Evolutionary conservation across 352 stramenopile genomes (phyloP), one percentile per base, ranked within the genome.

Genomic region (Discostella stelligera): DNA sequence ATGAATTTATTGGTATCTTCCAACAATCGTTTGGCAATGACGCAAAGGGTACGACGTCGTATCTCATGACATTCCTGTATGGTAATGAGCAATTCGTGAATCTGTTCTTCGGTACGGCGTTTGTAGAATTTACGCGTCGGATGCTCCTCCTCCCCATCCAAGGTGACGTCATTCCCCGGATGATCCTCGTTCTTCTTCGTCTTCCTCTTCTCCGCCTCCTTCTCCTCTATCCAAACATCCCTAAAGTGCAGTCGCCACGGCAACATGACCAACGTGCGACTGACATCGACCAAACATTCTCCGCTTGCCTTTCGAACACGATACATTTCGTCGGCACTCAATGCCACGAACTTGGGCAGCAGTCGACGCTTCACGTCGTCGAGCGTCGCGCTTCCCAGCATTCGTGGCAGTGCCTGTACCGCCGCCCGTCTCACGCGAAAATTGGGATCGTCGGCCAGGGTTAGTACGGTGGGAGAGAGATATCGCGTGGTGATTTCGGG

Each of bases 301-400:
- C 86, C 84, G 39, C 79, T 88, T 18, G 79, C 84, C 73, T 97
- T 89, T 3, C 95, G 86, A 16, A 98, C 92, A 85, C 95, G 55
- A 58, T 93, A 98, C 58, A 98, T 97, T 73, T 98, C 94, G 80
- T 98, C 95, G 16, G 91, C 92, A n/a, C 92, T 93, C 0, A 98
- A 89, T 46, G 86, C 71, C 60, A 95, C 86, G 85, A 98, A 98
- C 0, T 94, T 91, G 3, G 95, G 95, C 14, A 98, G 72, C 7
- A 98, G 82, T 14, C 94, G 87, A n/a, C 66, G 56, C 46, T 90
- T 89, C 46, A 93, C 96, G 65, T 86, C 79, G 4, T 90, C 80
- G 6, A 89, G 61, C 4, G 90, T 91, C 4, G 92, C 94, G 25
- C 91, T 95, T 50, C 91, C 94, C 68, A 96, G 93, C 6, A 98